Evolutionary conservation across 768 basidiomycete species (phyloP).

Genomic region (Basidioascus undulatus): DNA sequence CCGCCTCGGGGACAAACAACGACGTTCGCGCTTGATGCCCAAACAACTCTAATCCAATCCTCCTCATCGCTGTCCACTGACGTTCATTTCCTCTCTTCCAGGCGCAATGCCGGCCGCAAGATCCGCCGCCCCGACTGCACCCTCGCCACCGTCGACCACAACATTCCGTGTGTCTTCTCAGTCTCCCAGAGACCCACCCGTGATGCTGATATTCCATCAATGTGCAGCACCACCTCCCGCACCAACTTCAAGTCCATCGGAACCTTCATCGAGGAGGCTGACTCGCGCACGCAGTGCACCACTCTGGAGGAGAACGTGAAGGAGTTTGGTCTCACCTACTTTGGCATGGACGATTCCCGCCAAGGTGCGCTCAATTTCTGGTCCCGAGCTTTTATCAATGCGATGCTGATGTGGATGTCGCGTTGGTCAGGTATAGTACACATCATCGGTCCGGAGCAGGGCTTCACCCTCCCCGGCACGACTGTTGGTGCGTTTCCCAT

Average conservation of each 20-base stretch:
- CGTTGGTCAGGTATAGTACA: slow-evolving; percentile 45
- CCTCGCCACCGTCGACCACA: slow-evolving; percentile 67
- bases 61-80: too few species aligned
- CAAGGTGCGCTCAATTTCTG: slow-evolving; percentile 32
- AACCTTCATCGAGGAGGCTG: slow-evolving; percentile 53
- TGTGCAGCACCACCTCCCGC: slow-evolving; percentile 39
- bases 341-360: slow-evolving; percentile 67
- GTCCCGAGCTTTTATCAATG: neutral
- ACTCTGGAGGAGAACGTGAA: slow-evolving; percentile 76
- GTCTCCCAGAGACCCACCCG: neutral
- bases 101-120: slow-evolving; percentile 44
- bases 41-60: too few species aligned
- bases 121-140: slow-evolving; percentile 75
- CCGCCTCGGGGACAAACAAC: too few species aligned
- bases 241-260: slow-evolving; percentile 47
- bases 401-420: slow-evolving; percentile 1
- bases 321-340: slow-evolving; percentile 76
- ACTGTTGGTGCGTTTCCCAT: slow-evolving; percentile 22
- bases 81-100: slow-evolving; percentile 18
- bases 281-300: slow-evolving; percentile 58
- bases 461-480: slow-evolving; percentile 41
- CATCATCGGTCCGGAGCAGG: slow-evolving; percentile 81
- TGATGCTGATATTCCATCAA: neutral
- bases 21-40: too few species aligned
- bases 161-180: too few species aligned